Percentiles rank a stretch among this genome's conserved stretches.
These are phyloP conservation scores for Mycoemilia scoparia DNA, from an alignment of 192 early-diverging fungal genomes.

Conservation along the genomic window DNA sequence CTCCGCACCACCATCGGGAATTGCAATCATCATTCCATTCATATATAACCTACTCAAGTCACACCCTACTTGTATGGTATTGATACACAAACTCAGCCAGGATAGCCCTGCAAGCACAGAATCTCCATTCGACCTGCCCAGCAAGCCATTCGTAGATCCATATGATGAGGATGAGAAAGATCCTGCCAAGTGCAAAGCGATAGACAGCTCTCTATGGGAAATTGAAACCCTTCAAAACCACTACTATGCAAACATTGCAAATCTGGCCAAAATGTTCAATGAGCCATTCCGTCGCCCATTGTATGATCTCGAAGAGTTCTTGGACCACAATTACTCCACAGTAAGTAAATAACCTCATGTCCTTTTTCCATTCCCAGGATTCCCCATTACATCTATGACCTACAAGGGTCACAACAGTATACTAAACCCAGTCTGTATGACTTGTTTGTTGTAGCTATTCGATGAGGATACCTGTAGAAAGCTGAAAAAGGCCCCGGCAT, in stretches of 20 bases:
- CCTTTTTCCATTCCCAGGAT: background rate
- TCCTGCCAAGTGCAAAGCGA: slow-evolving; percentile 58
- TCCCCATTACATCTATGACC: background rate
- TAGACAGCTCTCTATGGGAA: slow-evolving; percentile 89
- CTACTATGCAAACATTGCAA: slow-evolving; percentile 72
- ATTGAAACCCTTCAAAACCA: slow-evolving; percentile 72
- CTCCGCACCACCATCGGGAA: slow-evolving; percentile 66
- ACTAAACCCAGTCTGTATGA: background rate
- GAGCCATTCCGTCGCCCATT: slow-evolving; percentile 73
- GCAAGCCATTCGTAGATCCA: slow-evolving; percentile 34
- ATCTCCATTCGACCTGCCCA: slow-evolving; percentile 1
- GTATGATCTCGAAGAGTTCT: slow-evolving; percentile 88
- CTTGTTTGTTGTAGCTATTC: too few species aligned
- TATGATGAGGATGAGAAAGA: slow-evolving; percentile 39
- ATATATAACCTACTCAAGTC: slow-evolving; percentile 83
- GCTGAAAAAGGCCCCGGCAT: slow-evolving; percentile 37
- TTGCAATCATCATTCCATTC: slow-evolving; percentile 71
- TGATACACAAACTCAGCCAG: slow-evolving; percentile 48
- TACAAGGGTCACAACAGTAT: slow-evolving; percentile 2
- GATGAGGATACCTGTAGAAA: slow-evolving; percentile 42
- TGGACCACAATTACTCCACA: slow-evolving; percentile 74
- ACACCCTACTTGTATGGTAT: slow-evolving; percentile 72
- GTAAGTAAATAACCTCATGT: too few species aligned
- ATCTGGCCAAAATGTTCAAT: slow-evolving; percentile 65
- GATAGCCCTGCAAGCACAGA: too few species aligned